Conservation (phyloP, 192 early-diverging fungal genomes). For the Gamsiella multidivaricata region DNA sequence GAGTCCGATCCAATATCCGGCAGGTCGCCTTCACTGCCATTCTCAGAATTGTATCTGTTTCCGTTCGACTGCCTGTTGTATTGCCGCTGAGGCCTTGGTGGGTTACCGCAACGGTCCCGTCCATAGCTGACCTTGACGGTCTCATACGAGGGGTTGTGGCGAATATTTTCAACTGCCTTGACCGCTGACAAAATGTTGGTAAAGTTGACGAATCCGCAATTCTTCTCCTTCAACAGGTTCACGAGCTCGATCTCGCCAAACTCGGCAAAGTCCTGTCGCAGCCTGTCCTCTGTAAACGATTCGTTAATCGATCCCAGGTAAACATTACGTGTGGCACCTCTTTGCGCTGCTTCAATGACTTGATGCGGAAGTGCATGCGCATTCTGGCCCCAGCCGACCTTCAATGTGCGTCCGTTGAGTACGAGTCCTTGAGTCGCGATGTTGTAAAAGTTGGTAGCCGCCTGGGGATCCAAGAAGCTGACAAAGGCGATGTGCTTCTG, state of each 20-base stretch:
- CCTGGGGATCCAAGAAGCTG: conserved; percentile 80
- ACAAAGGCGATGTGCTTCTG: conserved; percentile 88
- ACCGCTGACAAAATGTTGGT: conserved; percentile 81
- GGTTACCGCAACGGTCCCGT: conserved; percentile 90
- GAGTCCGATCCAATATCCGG: background rate
- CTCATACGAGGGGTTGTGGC: conserved; percentile 68
- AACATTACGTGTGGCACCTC: conserved; percentile 82
- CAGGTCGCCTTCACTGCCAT: background rate
- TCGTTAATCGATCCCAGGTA: conserved; percentile 82
- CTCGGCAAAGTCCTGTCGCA: conserved; percentile 78
- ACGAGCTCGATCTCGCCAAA: conserved; percentile 91
- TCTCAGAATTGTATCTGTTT: conserved; percentile 10
- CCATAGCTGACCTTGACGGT: conserved; percentile 78
- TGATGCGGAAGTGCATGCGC: conserved; percentile 59
- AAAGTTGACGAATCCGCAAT: conserved; percentile 89
- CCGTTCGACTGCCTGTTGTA: background rate
- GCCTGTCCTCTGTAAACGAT: conserved; percentile 72
- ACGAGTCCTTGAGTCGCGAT: conserved; percentile 71
- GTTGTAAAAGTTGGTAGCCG: conserved; percentile 73
- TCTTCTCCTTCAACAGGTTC: conserved; percentile 85
- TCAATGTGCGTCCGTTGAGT: conserved; percentile 78
- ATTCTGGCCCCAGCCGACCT: conserved; percentile 86
- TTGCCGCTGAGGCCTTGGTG: conserved; percentile 56
- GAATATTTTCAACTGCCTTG: conserved; percentile 81
- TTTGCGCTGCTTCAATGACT: conserved; percentile 68